phyloP scores from a whole-genome alignment of 2,329 filamentous ascomycete genomes.

The Fusarium xyrophilum region DNA sequence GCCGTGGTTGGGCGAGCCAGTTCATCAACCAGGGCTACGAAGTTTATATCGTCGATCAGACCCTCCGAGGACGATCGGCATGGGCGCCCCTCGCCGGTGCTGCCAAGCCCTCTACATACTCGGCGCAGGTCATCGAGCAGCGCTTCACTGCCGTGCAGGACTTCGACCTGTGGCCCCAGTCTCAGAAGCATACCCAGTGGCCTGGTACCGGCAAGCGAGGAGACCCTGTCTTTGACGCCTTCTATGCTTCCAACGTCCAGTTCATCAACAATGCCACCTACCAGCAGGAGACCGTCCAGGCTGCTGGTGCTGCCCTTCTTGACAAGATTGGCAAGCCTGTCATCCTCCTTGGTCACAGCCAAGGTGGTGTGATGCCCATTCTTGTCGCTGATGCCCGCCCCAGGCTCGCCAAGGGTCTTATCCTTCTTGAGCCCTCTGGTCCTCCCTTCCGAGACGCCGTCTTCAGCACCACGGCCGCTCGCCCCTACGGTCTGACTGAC shows the following conservation, averaged over 20 bases:
- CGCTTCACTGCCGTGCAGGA: slow-evolving; percentile 28
- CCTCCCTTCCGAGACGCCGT: slow-evolving; percentile 55
- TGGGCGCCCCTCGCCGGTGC: slow-evolving; percentile 28
- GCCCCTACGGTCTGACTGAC: slow-evolving; percentile 56
- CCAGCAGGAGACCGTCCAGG: slow-evolving; percentile 29
- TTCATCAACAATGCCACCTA: slow-evolving; percentile 34
- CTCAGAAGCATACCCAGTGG: slow-evolving; percentile 33
- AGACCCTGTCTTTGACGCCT: slow-evolving; percentile 30
- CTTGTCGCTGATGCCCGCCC: slow-evolving; percentile 44
- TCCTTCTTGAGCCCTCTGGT: slow-evolving; percentile 56
- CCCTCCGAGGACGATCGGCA: slow-evolving; percentile 32
- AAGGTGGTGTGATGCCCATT: slow-evolving; percentile 52
- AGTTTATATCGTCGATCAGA: slow-evolving; percentile 36
- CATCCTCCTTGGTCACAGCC: slow-evolving; percentile 54
- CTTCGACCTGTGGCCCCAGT: slow-evolving; percentile 32
- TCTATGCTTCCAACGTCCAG: slow-evolving; percentile 37
- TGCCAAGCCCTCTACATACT: slow-evolving; percentile 23
- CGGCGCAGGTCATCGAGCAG: slow-evolving; percentile 31
- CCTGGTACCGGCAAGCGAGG: slow-evolving; percentile 32
- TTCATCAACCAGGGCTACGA: slow-evolving; percentile 36
- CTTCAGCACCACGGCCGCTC: slow-evolving; percentile 43
- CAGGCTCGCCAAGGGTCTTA: slow-evolving; percentile 49
- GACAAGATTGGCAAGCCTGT: slow-evolving; percentile 52
- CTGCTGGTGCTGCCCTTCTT: slow-evolving; percentile 49
- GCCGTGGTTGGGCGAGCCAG: slow-evolving; percentile 32